Base-by-base conservation (phyloP, 345 rosid genomes). In the Eutrema yunnanense region DNA sequence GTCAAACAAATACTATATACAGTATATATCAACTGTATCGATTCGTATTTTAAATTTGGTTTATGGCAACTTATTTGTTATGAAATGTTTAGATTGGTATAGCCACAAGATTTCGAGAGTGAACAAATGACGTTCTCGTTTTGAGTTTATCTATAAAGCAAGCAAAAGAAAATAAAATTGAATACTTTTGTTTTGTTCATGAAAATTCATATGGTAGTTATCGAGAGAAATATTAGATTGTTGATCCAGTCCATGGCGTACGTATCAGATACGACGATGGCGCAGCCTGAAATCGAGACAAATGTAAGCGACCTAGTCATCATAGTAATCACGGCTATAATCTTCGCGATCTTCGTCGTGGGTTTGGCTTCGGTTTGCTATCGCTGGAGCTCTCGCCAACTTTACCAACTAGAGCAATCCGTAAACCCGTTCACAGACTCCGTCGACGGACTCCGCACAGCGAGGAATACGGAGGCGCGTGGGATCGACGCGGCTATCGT, bases 311-410 rank as follows among this genome's bases (percentile, higher is more conserved):
- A 87, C 7, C 19, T 83, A 29, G 75, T 79, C 83, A 82, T 84
- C 34, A 8, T 86, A 2, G 57, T 85, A 47, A 80, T 78, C 81
- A 81, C 87, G 2, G 67, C 78, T 52, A 48, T 90, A 6, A 62
- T 86, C 30, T 58, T 83, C 37, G 79, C 66, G 4, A 81, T 88
- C 74, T 90, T 88, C 74, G 8, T 84, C 22, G 10, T 88, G 69
- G 92, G 90, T 5, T 80, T 88, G 74, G 84, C 81, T 76, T 85
- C 90, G 27, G 71, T 88, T 65, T 92, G 86, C 71, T 29, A 79
- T 69, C 88, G 90, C 5, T 86, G 79, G 76, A 83, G 80, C 67
- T 22, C 72, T 11, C 79, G 50, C 6, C 56, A 47, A 29, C 42
- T 58, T 38, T 40, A 13, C 19, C 53, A 53, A 14, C 48, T 0